These are phyloP conservation scores for Biancaea sappan DNA, from an alignment of 306 rosid species.

Conservation along the genomic window DNA sequence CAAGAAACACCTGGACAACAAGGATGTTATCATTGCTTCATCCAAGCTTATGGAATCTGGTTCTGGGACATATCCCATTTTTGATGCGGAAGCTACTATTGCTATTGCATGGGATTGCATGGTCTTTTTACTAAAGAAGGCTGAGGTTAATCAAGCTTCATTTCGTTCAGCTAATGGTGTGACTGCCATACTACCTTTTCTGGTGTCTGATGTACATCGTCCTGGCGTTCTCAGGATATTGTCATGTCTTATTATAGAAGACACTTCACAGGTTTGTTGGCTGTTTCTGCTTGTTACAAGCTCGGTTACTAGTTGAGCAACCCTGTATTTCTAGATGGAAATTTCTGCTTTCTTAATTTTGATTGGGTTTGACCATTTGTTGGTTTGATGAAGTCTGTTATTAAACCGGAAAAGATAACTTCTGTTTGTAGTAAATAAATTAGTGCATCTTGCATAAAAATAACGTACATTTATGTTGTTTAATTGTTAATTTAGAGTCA, in stretches of 20 bases:
- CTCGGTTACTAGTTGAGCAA: not conserved
- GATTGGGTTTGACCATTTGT: conserved; percentile 23
- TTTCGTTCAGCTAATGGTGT: conserved; percentile 87
- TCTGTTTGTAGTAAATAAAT: conserved; percentile 24
- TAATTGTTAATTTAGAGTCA: conserved; percentile 34
- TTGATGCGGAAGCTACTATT: conserved; percentile 76
- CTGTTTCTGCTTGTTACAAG: not conserved
- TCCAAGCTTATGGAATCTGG: conserved; percentile 78
- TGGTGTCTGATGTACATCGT: conserved; percentile 84
- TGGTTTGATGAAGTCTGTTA: not conserved
- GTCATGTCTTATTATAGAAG: conserved; percentile 92
- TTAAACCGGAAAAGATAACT: conserved; percentile 14
- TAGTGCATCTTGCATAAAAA: conserved; percentile 26
- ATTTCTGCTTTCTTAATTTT: conserved; percentile 10
- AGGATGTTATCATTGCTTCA: conserved; percentile 87
- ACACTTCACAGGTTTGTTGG: conserved; percentile 74
- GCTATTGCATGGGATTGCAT: conserved; percentile 96
- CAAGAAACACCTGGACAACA: conserved; percentile 72
- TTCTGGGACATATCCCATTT: conserved; percentile 87
- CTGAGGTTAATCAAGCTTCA: conserved; percentile 86
- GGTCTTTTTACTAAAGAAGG: conserved; percentile 86
- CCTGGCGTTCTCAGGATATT: conserved; percentile 86
- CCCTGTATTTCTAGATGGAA: not conserved
- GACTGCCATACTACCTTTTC: conserved; percentile 77
- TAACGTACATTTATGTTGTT: conserved; percentile 6